Evolutionary conservation across 73 alveolate genomes (phyloP).

Genomic region (Tetrahymena elliotti): DNA sequence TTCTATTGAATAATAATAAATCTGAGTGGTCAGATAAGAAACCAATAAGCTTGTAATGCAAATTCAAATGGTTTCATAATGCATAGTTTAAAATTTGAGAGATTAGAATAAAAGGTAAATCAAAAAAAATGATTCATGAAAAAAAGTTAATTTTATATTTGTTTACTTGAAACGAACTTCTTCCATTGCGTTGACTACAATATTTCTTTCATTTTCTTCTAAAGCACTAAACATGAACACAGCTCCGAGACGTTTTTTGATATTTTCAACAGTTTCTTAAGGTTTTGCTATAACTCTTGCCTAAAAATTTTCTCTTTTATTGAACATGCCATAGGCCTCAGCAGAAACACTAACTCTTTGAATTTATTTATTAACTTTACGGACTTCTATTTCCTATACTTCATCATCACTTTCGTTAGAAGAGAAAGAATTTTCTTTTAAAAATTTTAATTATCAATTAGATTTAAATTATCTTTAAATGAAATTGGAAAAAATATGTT

Average conservation of each 20-base stretch:
- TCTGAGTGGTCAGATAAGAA: too few relatives aligned
- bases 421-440: neutral
- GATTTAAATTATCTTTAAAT: neutral
- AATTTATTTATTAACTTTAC: conserved; percentile 4
- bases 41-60: too few relatives aligned
- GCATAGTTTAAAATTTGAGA: neutral
- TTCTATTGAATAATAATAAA: too few relatives aligned
- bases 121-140: neutral
- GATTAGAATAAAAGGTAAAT: neutral
- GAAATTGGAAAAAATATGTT: neutral
- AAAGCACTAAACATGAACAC: conserved; percentile 54
- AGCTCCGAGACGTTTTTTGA: conserved; percentile 51
- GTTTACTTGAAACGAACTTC: conserved; percentile 13
- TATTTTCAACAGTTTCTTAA: conserved; percentile 44
- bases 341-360: conserved; percentile 60
- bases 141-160: neutral
- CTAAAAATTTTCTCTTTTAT: conserved; percentile 51
- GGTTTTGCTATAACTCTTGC: conserved; percentile 60
- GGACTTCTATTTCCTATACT: conserved; percentile 3
- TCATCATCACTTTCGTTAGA: conserved; percentile 35
- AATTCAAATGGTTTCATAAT: neutral
- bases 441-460: neutral
- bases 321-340: conserved; percentile 62
- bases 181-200: conserved; percentile 71
- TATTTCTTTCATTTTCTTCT: conserved; percentile 54